Conservation (phyloP, 169 alveolate species). For the Hepatocystis sp. region DNA sequence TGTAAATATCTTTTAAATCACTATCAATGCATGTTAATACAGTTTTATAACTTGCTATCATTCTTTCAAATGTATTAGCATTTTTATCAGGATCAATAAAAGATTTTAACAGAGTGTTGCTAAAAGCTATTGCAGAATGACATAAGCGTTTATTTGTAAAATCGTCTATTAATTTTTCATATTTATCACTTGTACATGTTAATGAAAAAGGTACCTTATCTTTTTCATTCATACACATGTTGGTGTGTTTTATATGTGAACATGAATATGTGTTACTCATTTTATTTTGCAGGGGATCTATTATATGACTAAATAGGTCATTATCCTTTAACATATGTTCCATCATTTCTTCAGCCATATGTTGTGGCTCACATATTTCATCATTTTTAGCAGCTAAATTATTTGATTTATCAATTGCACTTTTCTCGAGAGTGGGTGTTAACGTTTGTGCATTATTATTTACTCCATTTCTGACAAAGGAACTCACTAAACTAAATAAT, state of each 20-base stretch:
- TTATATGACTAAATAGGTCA: conserved; percentile 34
- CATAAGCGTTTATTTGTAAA: conserved; percentile 61
- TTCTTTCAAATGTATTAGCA: conserved; percentile 35
- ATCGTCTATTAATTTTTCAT: conserved; percentile 37
- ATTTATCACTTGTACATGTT: conserved; percentile 46
- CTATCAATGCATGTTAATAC: conserved; percentile 41
- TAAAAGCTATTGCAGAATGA: conserved; percentile 39
- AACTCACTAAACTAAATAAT: conserved; percentile 4
- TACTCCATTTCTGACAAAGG: conserved; percentile 40
- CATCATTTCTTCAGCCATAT: conserved; percentile 76
- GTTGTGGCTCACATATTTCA: conserved; percentile 31
- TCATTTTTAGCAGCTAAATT: conserved; percentile 2
- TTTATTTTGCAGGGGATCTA: conserved; percentile 60
- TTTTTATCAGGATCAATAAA: conserved; percentile 34
- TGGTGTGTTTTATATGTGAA: conserved; percentile 24
- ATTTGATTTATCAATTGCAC: conserved; percentile 1
- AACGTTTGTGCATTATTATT: conserved; percentile 21
- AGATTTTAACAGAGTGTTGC: conserved; percentile 45
- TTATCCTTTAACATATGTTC: conserved; percentile 55
- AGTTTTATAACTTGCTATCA: conserved; percentile 17
- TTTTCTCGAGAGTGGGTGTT: conserved; percentile 7
- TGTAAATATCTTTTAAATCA: conserved; percentile 46
- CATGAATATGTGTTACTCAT: conserved; percentile 31
- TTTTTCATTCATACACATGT: conserved; percentile 55
- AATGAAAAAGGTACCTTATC: conserved; percentile 37